phyloP scores from a whole-genome alignment of 225 moss, liverwort and hornwort species.

The Pseudoscleropodium purum region DNA sequence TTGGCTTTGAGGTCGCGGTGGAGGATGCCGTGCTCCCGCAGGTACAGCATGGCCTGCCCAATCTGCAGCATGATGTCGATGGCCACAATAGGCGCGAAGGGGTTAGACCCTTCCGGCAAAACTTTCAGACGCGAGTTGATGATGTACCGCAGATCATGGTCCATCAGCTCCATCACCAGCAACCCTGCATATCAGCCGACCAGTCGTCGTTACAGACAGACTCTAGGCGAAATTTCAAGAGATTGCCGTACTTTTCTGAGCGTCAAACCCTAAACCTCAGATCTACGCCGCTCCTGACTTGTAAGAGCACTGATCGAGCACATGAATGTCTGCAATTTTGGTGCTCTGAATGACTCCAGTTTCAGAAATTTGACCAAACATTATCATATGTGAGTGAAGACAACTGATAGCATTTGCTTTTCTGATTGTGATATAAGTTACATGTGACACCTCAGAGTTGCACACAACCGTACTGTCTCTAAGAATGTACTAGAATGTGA shows the following conservation, averaged over 20 bases:
- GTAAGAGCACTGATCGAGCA: neutral
- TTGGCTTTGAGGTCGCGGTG: conserved; percentile 31
- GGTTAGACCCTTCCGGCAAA: neutral
- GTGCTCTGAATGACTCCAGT: neutral
- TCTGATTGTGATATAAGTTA: too few species aligned
- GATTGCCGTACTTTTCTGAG: neutral
- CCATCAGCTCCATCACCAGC: conserved; percentile 26
- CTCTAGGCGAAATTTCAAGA: neutral
- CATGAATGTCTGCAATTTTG: neutral
- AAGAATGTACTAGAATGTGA: neutral
- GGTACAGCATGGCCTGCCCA: conserved; percentile 18
- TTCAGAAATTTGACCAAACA: neutral
- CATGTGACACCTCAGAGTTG: neutral
- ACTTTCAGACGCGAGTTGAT: neutral
- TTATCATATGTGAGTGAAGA: neutral
- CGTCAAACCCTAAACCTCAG: neutral
- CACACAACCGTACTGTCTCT: neutral
- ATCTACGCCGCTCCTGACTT: neutral
- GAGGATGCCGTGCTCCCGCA: neutral
- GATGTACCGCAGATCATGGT: conserved; percentile 11
- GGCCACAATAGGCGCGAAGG: conserved; percentile 16
- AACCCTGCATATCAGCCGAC: neutral
- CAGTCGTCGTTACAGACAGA: neutral
- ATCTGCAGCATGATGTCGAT: conserved; percentile 28
- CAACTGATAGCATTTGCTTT: neutral